Evolutionary conservation across 2,329 filamentous ascomycete genomes (phyloP).

Genomic region (Pseudogymnoascus sp.): DNA sequence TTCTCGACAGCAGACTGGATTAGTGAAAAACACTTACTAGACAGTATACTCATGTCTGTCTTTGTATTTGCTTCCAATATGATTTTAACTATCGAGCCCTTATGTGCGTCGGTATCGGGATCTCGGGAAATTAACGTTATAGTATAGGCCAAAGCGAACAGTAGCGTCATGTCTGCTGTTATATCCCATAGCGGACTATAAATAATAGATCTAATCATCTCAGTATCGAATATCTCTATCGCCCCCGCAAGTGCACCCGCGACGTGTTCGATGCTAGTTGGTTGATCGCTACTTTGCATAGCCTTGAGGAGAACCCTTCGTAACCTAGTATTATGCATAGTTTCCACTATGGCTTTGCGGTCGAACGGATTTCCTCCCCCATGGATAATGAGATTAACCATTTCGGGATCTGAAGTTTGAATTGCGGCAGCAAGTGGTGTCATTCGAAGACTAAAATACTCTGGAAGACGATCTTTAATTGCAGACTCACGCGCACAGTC

Average conservation of each 20-base stretch:
- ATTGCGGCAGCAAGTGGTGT: background rate
- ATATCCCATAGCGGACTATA: background rate
- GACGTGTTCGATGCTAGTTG: background rate
- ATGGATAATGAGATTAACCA: background rate
- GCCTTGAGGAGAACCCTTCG: background rate
- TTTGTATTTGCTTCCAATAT: background rate
- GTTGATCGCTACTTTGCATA: background rate
- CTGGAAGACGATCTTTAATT: no score
- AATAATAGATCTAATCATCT: background rate
- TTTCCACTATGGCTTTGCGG: background rate
- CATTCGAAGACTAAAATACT: background rate
- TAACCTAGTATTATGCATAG: background rate
- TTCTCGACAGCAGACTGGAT: background rate
- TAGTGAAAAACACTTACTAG: background rate
- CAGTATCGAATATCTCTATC: background rate
- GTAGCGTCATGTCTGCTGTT: no score
- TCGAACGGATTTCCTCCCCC: background rate
- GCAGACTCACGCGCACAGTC: background rate
- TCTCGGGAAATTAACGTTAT: background rate
- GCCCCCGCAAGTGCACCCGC: background rate
- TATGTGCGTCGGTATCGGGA: no score
- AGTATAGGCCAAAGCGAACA: background rate
- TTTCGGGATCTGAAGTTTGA: fast-evolving
- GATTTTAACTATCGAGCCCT: background rate
- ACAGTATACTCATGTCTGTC: background rate